phyloP scores from a whole-genome alignment of 1,284 basidiomycete genomes.

The Trichosporon sp. region DNA sequence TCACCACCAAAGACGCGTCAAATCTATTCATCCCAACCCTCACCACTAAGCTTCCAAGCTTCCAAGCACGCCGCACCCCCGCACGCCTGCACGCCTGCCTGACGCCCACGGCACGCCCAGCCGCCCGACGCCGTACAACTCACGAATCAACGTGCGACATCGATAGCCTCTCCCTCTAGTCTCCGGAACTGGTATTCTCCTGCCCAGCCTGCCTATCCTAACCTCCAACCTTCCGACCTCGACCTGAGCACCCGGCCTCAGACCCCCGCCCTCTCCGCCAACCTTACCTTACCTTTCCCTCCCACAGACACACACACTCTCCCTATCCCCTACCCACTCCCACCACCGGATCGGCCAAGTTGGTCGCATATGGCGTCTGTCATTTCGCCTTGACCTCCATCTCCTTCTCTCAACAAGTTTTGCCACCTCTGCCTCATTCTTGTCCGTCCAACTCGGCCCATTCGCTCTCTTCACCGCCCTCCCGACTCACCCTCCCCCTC shows the following conservation, averaged over 20 bases:
- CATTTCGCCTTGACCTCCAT: conserved; percentile 1
- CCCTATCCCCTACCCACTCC: not conserved
- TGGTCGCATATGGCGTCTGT: conserved; percentile 17
- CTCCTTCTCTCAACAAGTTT: not conserved
- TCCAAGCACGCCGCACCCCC: not conserved
- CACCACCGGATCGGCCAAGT: conserved; percentile 8
- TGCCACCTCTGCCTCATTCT: not conserved
- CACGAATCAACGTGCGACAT: not conserved
- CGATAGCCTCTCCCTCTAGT: not conserved
- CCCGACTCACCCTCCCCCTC: conserved; percentile 20
- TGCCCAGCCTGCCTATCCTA: conserved; percentile 2
- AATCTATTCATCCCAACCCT: not conserved
- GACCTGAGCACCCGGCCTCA: not conserved
- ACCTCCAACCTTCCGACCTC: not conserved
- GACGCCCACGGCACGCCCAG: not conserved
- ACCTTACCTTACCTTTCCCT: not conserved
- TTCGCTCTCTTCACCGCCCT: not conserved
- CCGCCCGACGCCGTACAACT: not conserved
- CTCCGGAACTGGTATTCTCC: not conserved
- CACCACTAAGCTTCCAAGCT: not conserved
- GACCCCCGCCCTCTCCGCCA: not conserved
- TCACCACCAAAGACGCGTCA: not conserved
- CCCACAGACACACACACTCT: not conserved
- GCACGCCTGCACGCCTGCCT: not conserved
- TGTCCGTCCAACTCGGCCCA: conserved; percentile 20